phyloP scores from a whole-genome alignment of 164 flowering plant species.

The Taxillus chinensis region DNA sequence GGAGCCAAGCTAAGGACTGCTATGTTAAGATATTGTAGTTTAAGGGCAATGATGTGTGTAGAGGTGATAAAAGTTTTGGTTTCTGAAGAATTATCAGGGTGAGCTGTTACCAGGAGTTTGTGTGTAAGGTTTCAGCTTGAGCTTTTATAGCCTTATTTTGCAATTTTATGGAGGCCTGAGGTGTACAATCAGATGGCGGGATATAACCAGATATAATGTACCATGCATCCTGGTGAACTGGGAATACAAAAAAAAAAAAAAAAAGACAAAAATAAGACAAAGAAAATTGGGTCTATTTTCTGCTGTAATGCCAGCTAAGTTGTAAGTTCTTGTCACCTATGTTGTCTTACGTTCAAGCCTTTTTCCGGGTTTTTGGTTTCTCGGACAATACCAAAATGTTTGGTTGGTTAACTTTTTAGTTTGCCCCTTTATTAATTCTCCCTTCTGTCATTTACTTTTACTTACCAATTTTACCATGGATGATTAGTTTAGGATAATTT shows the following conservation, averaged over 20 bases:
- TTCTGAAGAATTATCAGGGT: conserved; percentile 19
- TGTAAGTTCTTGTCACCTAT: conserved; percentile 27
- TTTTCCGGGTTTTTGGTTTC: conserved; percentile 12
- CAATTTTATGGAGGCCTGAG: conserved; percentile 20
- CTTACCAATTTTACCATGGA: too few relatives aligned
- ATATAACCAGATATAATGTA: conserved; percentile 20
- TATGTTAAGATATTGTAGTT: conserved; percentile 16
- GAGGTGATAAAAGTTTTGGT: conserved; percentile 33
- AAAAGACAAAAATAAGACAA: neutral
- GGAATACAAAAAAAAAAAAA: conserved; percentile 21
- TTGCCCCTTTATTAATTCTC: conserved; percentile 16
- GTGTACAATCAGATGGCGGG: conserved; percentile 35
- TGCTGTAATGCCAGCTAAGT: conserved; percentile 23
- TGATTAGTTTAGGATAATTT: too few relatives aligned
- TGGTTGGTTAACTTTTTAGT: conserved; percentile 26
- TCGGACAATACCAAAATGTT: conserved; percentile 17
- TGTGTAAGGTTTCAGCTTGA: conserved; percentile 33
- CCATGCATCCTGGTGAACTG: conserved; percentile 15
- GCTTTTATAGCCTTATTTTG: conserved; percentile 15
- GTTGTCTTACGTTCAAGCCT: neutral
- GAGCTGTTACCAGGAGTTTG: conserved; percentile 23
- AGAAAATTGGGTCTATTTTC: conserved; percentile 1
- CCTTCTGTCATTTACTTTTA: too few relatives aligned
- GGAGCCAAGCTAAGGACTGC: conserved; percentile 19
- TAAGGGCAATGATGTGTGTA: conserved; percentile 16